Percentiles rank a stretch among this genome's conserved stretches.
Conservation (phyloP, 2,329 filamentous ascomycete species). For the Clarireedia hainanense region DNA sequence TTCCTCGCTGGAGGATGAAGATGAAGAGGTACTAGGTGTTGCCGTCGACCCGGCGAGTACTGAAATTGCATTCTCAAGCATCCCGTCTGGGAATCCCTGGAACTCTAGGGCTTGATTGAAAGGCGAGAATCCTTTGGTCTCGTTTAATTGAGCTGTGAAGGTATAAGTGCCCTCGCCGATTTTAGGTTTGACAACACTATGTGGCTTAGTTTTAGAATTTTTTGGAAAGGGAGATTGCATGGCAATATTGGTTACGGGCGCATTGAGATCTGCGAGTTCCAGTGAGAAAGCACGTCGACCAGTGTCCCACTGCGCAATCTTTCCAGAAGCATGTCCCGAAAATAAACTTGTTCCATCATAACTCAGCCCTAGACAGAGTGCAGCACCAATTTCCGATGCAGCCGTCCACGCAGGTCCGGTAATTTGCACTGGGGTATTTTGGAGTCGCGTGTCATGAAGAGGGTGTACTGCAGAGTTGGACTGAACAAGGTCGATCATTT, state of each 20-base stretch:
- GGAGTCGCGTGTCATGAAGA: constrained; percentile 38
- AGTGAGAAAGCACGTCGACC: constrained; percentile 28
- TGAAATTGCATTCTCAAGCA: constrained; percentile 43
- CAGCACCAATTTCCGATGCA: constrained; percentile 41
- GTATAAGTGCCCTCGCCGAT: constrained; percentile 57
- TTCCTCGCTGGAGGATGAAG: constrained; percentile 30
- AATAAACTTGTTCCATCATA: constrained; percentile 77
- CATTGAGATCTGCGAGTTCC: constrained; percentile 48
- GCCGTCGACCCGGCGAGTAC: constrained; percentile 32
- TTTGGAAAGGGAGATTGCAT: constrained; percentile 57
- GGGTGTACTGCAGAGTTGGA: constrained; percentile 34
- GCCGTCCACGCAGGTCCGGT: constrained; percentile 40
- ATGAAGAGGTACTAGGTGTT: neutral
- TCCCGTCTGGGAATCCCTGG: constrained; percentile 27
- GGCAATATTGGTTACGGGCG: constrained; percentile 73
- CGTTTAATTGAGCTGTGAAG: constrained; percentile 55
- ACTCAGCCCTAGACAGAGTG: constrained; percentile 62
- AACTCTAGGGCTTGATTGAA: constrained; percentile 19
- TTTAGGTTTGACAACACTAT: constrained; percentile 73
- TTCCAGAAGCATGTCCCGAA: constrained; percentile 74
- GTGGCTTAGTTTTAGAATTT: constrained; percentile 39
- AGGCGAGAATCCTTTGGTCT: constrained; percentile 18
- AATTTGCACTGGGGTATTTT: constrained; percentile 50
- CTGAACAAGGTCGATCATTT: constrained; percentile 65
- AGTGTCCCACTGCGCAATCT: constrained; percentile 74